These are phyloP conservation scores for Actinomortierella ambigua DNA, from an alignment of 371 early-diverging fungal species.

Conservation along the genomic window DNA sequence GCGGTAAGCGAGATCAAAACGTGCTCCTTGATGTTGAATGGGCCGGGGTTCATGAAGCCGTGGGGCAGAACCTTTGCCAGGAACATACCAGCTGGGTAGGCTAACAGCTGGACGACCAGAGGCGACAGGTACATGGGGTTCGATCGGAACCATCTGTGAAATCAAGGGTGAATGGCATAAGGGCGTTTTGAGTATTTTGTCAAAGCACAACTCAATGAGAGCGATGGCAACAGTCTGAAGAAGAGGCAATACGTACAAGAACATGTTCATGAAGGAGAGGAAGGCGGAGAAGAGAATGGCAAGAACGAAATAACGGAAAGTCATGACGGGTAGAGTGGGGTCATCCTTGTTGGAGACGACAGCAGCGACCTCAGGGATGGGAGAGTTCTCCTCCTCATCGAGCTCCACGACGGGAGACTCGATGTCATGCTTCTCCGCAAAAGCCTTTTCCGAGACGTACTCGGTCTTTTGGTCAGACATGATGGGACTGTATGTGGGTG, in stretches of 20 bases:
- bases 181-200: neutral
- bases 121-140: constrained; percentile 56
- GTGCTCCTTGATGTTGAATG: constrained; percentile 81
- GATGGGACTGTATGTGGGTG: too few species aligned
- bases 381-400: constrained; percentile 62
- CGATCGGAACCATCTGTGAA: constrained; percentile 56
- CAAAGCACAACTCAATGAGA: neutral
- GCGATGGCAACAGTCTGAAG: constrained; percentile 22
- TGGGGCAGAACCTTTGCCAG: constrained; percentile 56
- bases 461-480: constrained; percentile 28
- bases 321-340: constrained; percentile 66
- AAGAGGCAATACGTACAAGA: constrained; percentile 61
- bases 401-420: constrained; percentile 28
- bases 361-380: constrained; percentile 70
- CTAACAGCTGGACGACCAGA: constrained; percentile 62
- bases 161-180: neutral
- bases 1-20: constrained; percentile 56
- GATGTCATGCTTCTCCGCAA: constrained; percentile 28
- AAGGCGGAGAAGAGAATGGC: constrained; percentile 63
- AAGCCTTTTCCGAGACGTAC: constrained; percentile 21
- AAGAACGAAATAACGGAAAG: constrained; percentile 75
- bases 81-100: constrained; percentile 64
- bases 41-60: constrained; percentile 65
- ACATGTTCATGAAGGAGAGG: constrained; percentile 72
- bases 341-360: constrained; percentile 64